Base-by-base conservation (phyloP, 768 basidiomycete genomes). In the Bullera alba region DNA sequence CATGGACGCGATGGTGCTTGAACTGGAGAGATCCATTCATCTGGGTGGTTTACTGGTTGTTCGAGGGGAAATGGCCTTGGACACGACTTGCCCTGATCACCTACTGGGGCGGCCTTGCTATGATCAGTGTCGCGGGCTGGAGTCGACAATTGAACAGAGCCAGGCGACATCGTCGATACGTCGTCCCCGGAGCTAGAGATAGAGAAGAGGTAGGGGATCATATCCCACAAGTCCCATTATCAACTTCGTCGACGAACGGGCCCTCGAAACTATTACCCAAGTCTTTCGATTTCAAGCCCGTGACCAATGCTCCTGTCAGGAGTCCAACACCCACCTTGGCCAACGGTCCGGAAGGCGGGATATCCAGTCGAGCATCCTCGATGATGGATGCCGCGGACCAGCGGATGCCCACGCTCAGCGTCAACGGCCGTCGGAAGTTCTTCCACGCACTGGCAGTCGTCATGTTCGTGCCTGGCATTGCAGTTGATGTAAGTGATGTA, bases 391-490 rank as follows among this genome's bases (percentile, higher is more conserved):
- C 86, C 39, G 87, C 89, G 1, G 86, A 91, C 72, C 89, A 90
- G 72, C 83, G 81, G 54, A 85, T 93, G 53, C 90, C 91, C 19
- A 89, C 87, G 46, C 75, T 97, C 48, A 82, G 85, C 41, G 75
- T 96, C 57, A 97, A 99, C 70, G 87, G 86, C 22, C 79, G 95
- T 53, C 79, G 95, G 44, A 99, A 99, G 73, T 96, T 86, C 73
- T 99, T 99, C 75, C 95, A 99, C 74, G 90, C 83, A 21, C 77
- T 97, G 47, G 89, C 93, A 2, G 91, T 97, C 39, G 78, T 87
- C 25, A 95, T 97, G 92, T 96, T 99, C 67, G 75, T 93, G 27
- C 95, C 95, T 5, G 95, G 95, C 0, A 82, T 97, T 51, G 87
- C 83, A 0, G 72, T 88, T 68, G 95, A 97, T 73, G 92, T 92